Evolutionary conservation across 768 basidiomycete genomes (phyloP).

Genomic region (Mycena alexandri): DNA sequence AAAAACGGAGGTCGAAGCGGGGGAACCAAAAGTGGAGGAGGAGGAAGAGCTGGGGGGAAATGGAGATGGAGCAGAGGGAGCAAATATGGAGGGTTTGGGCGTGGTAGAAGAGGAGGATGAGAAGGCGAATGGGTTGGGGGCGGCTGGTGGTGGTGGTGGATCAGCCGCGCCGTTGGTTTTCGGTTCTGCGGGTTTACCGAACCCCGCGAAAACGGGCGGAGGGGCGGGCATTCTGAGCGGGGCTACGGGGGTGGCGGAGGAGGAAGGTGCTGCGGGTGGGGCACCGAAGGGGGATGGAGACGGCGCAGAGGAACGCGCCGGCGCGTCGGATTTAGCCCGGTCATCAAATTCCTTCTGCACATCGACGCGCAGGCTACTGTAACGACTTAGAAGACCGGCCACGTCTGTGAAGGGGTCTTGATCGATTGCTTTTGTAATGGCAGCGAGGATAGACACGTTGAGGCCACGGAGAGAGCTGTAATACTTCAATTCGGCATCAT

Average conservation of each 20-base stretch:
- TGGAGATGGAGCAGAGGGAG: constrained; percentile 18
- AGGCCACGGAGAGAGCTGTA: constrained; percentile 81
- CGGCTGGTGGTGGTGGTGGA: constrained; percentile 10
- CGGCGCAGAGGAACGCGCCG: constrained; percentile 27
- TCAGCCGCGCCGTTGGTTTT: constrained; percentile 25
- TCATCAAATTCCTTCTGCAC: constrained; percentile 70
- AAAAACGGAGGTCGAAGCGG: constrained; percentile 10
- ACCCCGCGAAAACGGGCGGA: constrained; percentile 20
- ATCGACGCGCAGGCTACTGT: constrained; percentile 66
- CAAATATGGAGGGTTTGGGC: constrained; percentile 31
- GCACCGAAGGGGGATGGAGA: constrained; percentile 36
- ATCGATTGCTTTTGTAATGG: constrained; percentile 69
- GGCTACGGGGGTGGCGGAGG: constrained; percentile 9
- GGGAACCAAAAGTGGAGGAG: constrained; percentile 26
- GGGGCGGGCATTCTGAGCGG: constrained; percentile 32
- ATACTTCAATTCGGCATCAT: constrained; percentile 60
- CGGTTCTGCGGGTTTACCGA: constrained; percentile 31
- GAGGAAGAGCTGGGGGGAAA: constrained; percentile 30
- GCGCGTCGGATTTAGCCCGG: constrained; percentile 39
- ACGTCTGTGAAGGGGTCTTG: constrained; percentile 81
- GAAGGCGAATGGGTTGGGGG: constrained; percentile 24
- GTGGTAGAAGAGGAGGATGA: constrained; percentile 15
- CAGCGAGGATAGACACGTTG: constrained; percentile 74
- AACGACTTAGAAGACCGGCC: constrained; percentile 65
- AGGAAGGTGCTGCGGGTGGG: constrained; percentile 2